Evolutionary conservation across 805 yeast genomes (phyloP).

Genomic region (Myxozyma geophila): DNA sequence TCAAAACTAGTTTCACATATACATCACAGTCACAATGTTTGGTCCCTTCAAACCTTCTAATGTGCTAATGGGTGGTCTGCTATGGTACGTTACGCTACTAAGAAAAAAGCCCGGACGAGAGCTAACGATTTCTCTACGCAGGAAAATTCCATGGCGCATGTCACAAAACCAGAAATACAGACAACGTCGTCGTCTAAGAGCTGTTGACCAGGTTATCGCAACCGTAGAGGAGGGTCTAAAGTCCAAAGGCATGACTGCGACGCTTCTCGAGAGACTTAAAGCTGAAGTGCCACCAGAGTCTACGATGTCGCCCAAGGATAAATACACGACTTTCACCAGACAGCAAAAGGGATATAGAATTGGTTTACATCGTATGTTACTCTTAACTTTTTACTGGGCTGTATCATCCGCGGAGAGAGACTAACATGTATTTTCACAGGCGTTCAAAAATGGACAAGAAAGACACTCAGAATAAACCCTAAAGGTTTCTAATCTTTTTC

Average conservation of each 20-base stretch:
- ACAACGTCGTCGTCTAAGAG: conserved; percentile 79
- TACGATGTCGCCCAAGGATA: conserved; percentile 81
- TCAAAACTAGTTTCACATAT: not conserved
- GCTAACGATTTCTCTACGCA: conserved; percentile 35
- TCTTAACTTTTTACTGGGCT: too few relatives aligned
- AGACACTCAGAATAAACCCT: conserved; percentile 30
- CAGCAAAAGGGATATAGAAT: conserved; percentile 80
- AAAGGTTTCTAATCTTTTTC: conserved; percentile 25
- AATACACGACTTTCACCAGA: conserved; percentile 83
- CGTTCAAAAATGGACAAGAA: conserved; percentile 39
- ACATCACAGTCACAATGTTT: conserved; percentile 51
- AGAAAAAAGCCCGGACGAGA: not conserved
- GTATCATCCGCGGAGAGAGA: too few relatives aligned
- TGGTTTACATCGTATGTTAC: conserved; percentile 61
- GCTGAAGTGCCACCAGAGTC: conserved; percentile 70
- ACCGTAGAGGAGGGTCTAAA: conserved; percentile 59
- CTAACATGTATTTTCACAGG: conserved; percentile 7
- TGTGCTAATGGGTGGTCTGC: conserved; percentile 68
- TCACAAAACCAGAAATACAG: conserved; percentile 80
- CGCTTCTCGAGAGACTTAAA: conserved; percentile 24
- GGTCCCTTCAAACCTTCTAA: conserved; percentile 72
- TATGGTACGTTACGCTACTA: conserved; percentile 56
- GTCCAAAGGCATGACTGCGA: conserved; percentile 41
- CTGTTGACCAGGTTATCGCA: conserved; percentile 79
- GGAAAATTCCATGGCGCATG: conserved; percentile 79